Conservation (phyloP, 208 protist genomes). For the Leishmania tropica region DNA sequence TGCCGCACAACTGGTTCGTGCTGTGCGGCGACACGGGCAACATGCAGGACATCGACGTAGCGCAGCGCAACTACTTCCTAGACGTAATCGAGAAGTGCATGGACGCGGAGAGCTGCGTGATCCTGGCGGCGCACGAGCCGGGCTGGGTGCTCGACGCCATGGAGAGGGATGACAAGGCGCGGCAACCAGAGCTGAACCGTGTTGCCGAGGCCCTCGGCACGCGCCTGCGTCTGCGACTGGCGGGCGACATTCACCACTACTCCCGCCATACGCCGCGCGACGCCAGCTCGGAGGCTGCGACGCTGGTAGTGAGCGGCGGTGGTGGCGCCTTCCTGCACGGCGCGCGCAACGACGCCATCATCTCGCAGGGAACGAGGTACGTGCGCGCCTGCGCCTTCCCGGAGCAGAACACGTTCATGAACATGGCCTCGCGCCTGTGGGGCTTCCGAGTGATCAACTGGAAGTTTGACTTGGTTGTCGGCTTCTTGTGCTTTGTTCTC, state of each 20-base stretch:
- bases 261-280: slow-evolving; percentile 68
- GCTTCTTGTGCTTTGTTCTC: slow-evolving; percentile 64
- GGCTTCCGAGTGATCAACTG: slow-evolving; percentile 86
- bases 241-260: slow-evolving; percentile 91
- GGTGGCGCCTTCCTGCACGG: slow-evolving; percentile 86
- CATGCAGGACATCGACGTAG: slow-evolving; percentile 71
- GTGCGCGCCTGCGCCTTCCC: slow-evolving; percentile 63
- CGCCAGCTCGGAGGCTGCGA: slow-evolving; percentile 57
- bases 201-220: slow-evolving; percentile 65
- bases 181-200: slow-evolving; percentile 60
- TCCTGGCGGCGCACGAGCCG: slow-evolving; percentile 72
- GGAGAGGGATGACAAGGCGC: slow-evolving; percentile 34
- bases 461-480: slow-evolving; percentile 86
- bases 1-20: slow-evolving; percentile 89
- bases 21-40: slow-evolving; percentile 82
- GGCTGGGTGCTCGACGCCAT: slow-evolving; percentile 80
- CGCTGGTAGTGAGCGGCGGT: slow-evolving; percentile 80
- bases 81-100: slow-evolving; percentile 72
- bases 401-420: slow-evolving; percentile 57
- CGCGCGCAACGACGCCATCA: slow-evolving; percentile 53
- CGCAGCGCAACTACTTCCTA: slow-evolving; percentile 89
- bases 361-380: slow-evolving; percentile 70
- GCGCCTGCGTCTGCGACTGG: slow-evolving; percentile 62
- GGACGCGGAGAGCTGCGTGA: slow-evolving; percentile 72
- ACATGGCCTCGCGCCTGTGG: slow-evolving; percentile 59